Conservation (phyloP, 306 rosid species). For the Prunus fruticosa region DNA sequence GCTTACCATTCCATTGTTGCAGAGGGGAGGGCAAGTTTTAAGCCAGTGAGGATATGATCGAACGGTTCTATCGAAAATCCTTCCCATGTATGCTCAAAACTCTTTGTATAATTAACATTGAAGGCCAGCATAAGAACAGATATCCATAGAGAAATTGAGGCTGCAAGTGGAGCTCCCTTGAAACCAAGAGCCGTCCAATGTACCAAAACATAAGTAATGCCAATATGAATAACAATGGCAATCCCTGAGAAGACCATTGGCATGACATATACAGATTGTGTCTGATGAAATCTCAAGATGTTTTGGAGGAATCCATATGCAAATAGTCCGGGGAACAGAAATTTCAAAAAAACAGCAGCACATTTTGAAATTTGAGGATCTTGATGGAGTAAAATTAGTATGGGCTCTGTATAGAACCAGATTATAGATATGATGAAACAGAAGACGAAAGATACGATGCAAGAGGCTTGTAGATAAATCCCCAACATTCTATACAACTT, state of each 20-base stretch:
- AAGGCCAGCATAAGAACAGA: constrained; percentile 36
- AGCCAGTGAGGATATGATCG: constrained; percentile 29
- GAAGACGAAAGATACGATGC: constrained; percentile 57
- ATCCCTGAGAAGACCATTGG: constrained; percentile 53
- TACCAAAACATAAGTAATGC: constrained; percentile 54
- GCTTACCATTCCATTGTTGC: constrained; percentile 81
- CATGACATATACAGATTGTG: constrained; percentile 56
- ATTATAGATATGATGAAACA: constrained; percentile 45
- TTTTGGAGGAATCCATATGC: constrained; percentile 70
- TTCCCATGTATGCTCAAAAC: constrained; percentile 59
- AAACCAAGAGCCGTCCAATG: constrained; percentile 43
- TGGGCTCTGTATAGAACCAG: constrained; percentile 58
- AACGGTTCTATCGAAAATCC: constrained; percentile 64
- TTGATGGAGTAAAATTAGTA: constrained; percentile 62
- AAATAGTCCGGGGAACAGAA: constrained; percentile 61
- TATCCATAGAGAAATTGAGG: constrained; percentile 63
- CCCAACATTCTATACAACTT: constrained; percentile 56
- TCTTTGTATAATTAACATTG: constrained; percentile 39
- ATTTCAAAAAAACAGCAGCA: constrained; percentile 57
- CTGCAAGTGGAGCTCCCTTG: constrained; percentile 63
- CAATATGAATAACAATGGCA: constrained; percentile 44
- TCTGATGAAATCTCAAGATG: constrained; percentile 64
- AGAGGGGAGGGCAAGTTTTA: constrained; percentile 74
- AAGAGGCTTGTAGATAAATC: constrained; percentile 71
- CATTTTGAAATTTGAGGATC: constrained; percentile 48